Percentiles rank a stretch among this genome's conserved stretches.
Evolutionary conservation across 2,329 filamentous ascomycete species (phyloP).

Genomic region (Pseudofabraea citricarpa): DNA sequence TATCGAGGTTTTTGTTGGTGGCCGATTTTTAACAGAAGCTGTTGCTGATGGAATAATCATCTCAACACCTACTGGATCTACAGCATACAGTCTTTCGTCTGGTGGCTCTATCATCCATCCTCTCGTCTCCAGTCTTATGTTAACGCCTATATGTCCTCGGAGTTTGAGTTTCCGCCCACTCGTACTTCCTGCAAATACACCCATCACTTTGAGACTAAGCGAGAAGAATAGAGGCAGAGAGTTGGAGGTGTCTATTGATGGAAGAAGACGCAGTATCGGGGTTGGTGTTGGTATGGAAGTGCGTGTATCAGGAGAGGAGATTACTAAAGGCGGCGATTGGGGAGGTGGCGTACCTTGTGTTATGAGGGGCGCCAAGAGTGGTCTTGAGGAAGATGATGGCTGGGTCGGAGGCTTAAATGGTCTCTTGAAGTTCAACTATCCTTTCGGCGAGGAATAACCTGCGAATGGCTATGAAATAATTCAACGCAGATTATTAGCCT

Average conservation of each 20-base stretch:
- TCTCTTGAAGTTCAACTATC: slow-evolving; percentile 94
- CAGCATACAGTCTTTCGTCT: slow-evolving; percentile 89
- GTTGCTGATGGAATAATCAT: slow-evolving; percentile 95
- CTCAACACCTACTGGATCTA: slow-evolving; percentile 89
- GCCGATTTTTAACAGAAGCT: slow-evolving; percentile 85
- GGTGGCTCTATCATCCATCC: slow-evolving; percentile 94
- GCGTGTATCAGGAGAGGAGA: slow-evolving; percentile 79
- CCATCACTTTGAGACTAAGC: slow-evolving; percentile 76
- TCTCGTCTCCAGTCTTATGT: slow-evolving; percentile 77
- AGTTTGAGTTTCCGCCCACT: slow-evolving; percentile 89
- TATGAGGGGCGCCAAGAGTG: slow-evolving; percentile 54
- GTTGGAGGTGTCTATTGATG: slow-evolving; percentile 76
- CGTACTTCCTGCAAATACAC: slow-evolving; percentile 80
- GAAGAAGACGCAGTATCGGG: slow-evolving; percentile 58
- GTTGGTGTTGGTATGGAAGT: slow-evolving; percentile 78
- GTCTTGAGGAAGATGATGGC: slow-evolving; percentile 70
- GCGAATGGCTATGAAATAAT: too few relatives aligned
- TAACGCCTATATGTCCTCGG: slow-evolving; percentile 91
- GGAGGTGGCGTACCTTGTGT: slow-evolving; percentile 87
- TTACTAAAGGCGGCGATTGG: slow-evolving; percentile 49
- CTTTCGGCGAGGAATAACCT: slow-evolving; percentile 65
- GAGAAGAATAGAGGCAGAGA: slow-evolving; percentile 73
- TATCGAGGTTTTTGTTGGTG: slow-evolving; percentile 86
- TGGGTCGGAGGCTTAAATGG: slow-evolving; percentile 96
- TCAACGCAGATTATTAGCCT: too few relatives aligned